Evolutionary conservation across 805 yeast genomes (phyloP), one percentile per base, ranked within the genome.

Genomic region (Isabelozyma gotoi): DNA sequence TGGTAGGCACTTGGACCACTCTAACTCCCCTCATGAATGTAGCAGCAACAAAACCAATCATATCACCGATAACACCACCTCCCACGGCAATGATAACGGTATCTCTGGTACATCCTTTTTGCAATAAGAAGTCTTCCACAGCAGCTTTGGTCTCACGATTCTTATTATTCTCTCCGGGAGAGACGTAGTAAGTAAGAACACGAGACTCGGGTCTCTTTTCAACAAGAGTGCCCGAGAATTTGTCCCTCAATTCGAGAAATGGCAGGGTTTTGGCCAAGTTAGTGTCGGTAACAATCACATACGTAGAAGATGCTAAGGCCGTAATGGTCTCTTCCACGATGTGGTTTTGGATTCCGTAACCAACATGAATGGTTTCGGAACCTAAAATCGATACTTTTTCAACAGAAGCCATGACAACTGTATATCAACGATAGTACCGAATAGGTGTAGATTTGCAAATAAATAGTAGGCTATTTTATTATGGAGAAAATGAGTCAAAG

Each of bases 1-100:
- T 87, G 5, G 99, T 94, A 43, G 99, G 99, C 20, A 94, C 77
- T 65, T 94, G 99, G 36, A 90, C 84, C 44, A 90, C 89, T 49
- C 96, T 78, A 7, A 94, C 96, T 44, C 99, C 99, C 62, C 99
- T 80, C 99, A 94, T 94, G 65, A 94, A 94, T 2, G 99, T 94
- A 24, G 99, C 92, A n/a, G 99, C 99, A 34, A 94, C 98, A 62
- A 82, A 94, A 3, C 99, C 99, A 52, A 92, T 88, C 99, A 94
- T 92, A 62, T 94, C 99, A 47, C 99, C 99, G 65, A 94, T 92
- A 41, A 94, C 95, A 55, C 99, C 99, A 52, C 99, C 99, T 48
- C 99, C 99, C 46, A 94, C 81, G 7, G 99, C 99, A 38, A 94
- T 68, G 44, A 94, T 82, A 19, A 94, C 88, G 2, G 98, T 90